Evolutionary conservation across 768 basidiomycete genomes (phyloP), one percentile per base, ranked within the genome.

Genomic region (Exidia glandulosa): DNA sequence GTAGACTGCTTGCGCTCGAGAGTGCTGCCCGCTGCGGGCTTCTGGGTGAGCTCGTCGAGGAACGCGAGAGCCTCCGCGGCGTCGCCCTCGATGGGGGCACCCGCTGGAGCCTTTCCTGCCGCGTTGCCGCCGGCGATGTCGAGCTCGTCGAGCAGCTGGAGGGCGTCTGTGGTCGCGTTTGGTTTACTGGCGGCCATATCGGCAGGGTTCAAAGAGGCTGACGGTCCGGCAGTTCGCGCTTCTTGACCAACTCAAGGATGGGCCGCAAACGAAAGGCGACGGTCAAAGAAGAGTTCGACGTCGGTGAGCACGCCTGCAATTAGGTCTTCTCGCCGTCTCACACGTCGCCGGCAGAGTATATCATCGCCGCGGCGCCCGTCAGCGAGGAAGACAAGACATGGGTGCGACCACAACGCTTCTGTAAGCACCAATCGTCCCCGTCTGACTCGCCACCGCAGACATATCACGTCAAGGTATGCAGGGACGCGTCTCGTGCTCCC

Each of bases 11-110:
- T 45, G 27, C 30, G 25, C 27, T 27, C 50, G 27, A 31, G 27
- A 13, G 30, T 31, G 12, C 25, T 27, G 9, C 25, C 50, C 50
- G 50, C 50, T 19, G 50, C 30, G 14, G 50, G 50, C 74, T 92
- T 94, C 81, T 90, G 90, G 0, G 90, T 93, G 64, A 95, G 91
- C 73, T 96, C 91, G 70, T 96, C 90, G 45, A 96, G 82, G 76
- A 94, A 95, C 16, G 92, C 93, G 30, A 94, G 82, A 29, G 90
- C 93, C 63, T 91, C 89, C 2, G 86, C 84, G 60, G 82, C 81
- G 65, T 94, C 88, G 32, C 83, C 85, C 63, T 81, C 81, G 37
- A 75, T 76, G 52, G 66, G 56, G 32, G 60, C 55, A n/a, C 56
- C 29, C 14, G 60, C 32, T 19, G 65, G 30, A 1, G 66, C 59